Evolutionary conservation across 306 rosid genomes (phyloP).

Genomic region (Canavalia gladiata): DNA sequence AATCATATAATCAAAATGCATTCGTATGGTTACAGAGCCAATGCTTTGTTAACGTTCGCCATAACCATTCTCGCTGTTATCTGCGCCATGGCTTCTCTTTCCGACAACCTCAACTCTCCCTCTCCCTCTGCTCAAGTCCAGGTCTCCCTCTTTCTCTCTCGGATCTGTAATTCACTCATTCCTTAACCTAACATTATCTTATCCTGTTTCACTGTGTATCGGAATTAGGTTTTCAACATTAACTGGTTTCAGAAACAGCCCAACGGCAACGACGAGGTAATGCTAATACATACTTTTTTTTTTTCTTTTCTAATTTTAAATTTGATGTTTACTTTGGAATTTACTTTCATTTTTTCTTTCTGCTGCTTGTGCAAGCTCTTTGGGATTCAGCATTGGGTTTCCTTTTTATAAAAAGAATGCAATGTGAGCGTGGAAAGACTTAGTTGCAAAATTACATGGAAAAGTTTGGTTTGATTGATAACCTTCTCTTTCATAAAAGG

Average conservation of each 20-base stretch:
- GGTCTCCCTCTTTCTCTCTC: conserved; percentile 53
- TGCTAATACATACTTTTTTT: neutral
- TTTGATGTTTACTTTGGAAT: neutral
- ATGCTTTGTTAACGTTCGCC: conserved; percentile 82
- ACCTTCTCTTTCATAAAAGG: neutral
- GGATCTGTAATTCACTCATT: conserved; percentile 48
- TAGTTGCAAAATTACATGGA: neutral
- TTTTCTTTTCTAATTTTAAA: neutral
- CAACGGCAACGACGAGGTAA: conserved; percentile 78
- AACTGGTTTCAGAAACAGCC: conserved; percentile 86
- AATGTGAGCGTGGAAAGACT: neutral
- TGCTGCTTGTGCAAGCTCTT: neutral
- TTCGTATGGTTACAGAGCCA: conserved; percentile 83
- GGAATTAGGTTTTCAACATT: conserved; percentile 66
- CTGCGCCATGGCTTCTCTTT: conserved; percentile 78
- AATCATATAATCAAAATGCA: conserved; percentile 56
- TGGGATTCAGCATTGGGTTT: conserved; percentile 5
- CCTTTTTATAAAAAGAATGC: neutral
- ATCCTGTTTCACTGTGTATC: neutral
- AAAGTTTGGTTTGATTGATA: conserved; percentile 21
- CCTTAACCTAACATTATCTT: conserved; percentile 22
- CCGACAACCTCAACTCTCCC: conserved; percentile 73
- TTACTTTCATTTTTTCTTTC: neutral
- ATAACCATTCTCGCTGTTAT: conserved; percentile 76
- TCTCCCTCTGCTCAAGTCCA: conserved; percentile 73